phyloP scores from a whole-genome alignment of 768 basidiomycete species.

The Trametes meyenii region DNA sequence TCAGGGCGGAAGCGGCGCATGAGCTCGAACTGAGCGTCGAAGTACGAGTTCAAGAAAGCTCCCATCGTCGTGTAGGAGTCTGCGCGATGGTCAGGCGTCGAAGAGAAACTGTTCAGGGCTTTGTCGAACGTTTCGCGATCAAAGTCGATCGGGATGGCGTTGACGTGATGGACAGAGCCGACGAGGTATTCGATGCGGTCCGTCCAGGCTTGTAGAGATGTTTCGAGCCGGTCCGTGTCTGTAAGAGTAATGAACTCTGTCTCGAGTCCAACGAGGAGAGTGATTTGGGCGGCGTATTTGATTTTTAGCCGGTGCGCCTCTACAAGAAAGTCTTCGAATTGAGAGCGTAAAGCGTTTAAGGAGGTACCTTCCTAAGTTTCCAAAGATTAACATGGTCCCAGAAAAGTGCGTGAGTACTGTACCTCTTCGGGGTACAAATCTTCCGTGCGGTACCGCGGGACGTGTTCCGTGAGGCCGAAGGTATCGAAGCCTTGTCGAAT shows the following conservation, averaged over 20 bases:
- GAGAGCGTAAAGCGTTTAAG: conserved; percentile 52
- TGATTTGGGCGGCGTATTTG: conserved; percentile 64
- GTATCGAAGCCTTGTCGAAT: conserved; percentile 76
- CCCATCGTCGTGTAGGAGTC: conserved; percentile 38
- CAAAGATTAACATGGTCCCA: conserved; percentile 14
- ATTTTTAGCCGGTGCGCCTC: conserved; percentile 80
- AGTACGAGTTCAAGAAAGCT: conserved; percentile 66
- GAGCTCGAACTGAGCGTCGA: conserved; percentile 82
- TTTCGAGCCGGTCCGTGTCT: conserved; percentile 63
- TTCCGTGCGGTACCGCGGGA: conserved; percentile 76
- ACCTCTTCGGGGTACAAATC: conserved; percentile 99
- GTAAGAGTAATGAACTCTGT: conserved; percentile 81
- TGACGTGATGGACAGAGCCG: conserved; percentile 92
- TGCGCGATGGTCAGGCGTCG: conserved; percentile 4
- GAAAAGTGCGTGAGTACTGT: background rate
- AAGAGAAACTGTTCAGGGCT: conserved; percentile 49
- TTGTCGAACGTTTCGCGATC: conserved; percentile 69
- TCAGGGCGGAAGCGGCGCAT: conserved; percentile 77
- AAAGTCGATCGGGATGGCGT: conserved; percentile 89
- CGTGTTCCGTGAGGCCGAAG: conserved; percentile 92
- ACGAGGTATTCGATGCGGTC: conserved; percentile 82
- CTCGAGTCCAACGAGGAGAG: conserved; percentile 86
- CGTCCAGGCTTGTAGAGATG: conserved; percentile 50
- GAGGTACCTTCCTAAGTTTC: conserved; percentile 55
- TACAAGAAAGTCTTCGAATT: conserved; percentile 73